These are phyloP conservation scores for Chytriomyces sp. DNA, from an alignment of 192 early-diverging fungal species.

Conservation along the genomic window DNA sequence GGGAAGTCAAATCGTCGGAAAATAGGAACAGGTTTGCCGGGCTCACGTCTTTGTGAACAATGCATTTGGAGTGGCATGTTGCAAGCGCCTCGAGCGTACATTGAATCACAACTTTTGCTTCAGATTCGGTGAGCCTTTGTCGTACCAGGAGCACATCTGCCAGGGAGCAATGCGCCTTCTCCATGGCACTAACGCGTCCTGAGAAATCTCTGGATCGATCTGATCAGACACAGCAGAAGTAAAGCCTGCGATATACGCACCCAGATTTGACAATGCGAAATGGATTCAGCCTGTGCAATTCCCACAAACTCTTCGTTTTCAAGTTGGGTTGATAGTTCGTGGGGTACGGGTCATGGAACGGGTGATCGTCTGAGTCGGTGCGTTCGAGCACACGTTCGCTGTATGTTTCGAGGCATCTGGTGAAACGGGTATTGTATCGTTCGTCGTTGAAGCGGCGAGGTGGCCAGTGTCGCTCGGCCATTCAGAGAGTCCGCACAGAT, in stretches of 20 bases:
- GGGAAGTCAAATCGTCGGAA: background rate
- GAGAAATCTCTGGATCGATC: background rate
- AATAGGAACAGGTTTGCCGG: constrained; percentile 26
- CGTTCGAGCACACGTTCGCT: too few relatives aligned
- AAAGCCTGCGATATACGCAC: background rate
- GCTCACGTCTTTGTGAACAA: constrained; percentile 31
- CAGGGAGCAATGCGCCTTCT: constrained; percentile 6
- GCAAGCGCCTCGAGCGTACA: constrained; percentile 16
- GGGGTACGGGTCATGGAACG: too few relatives aligned
- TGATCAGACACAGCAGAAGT: background rate
- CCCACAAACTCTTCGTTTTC: background rate
- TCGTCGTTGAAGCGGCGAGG: too few relatives aligned
- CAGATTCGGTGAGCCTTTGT: constrained; percentile 7
- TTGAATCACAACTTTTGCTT: constrained; percentile 9
- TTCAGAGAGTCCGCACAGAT: too few relatives aligned
- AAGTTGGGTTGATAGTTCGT: too few relatives aligned
- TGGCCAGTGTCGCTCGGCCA: too few relatives aligned
- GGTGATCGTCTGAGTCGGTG: too few relatives aligned
- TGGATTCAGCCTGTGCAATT: background rate
- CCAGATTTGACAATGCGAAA: background rate
- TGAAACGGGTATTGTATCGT: too few relatives aligned
- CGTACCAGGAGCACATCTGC: constrained; percentile 2
- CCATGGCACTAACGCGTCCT: background rate
- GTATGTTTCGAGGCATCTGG: too few relatives aligned
- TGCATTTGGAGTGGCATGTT: constrained; percentile 7